These are phyloP conservation scores for Phyllostachys edulis DNA, from an alignment of 176 grass and related monocot genomes.

Conservation along the genomic window DNA sequence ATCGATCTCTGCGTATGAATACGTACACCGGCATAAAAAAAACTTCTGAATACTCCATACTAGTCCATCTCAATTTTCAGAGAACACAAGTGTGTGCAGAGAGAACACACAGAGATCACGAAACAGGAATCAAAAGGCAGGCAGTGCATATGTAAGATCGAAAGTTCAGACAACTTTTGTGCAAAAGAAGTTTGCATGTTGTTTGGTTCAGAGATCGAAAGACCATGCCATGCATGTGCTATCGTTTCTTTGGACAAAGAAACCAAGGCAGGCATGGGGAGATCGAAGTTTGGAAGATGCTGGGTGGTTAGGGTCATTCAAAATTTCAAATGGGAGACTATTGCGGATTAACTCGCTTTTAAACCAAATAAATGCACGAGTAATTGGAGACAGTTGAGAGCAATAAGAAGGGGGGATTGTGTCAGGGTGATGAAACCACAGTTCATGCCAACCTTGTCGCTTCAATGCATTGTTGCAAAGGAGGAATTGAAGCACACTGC, in stretches of 20 bases:
- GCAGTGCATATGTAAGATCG: background rate
- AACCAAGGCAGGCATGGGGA: background rate
- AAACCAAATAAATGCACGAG: slow-evolving; percentile 88
- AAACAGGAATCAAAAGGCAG: background rate
- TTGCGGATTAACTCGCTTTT: slow-evolving; percentile 87
- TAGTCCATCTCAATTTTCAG: background rate
- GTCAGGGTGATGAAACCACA: slow-evolving; percentile 48
- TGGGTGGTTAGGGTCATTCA: slow-evolving; percentile 69
- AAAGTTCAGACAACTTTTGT: background rate
- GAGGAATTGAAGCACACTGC: slow-evolving; percentile 32
- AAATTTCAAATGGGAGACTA: slow-evolving; percentile 81
- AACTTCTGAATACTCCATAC: background rate
- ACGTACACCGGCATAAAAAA: background rate
- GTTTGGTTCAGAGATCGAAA: background rate
- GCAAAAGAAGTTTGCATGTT: slow-evolving; percentile 19
- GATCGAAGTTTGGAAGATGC: background rate
- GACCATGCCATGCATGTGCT: background rate
- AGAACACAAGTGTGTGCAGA: background rate
- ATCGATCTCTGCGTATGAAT: background rate
- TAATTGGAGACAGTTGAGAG: slow-evolving; percentile 91
- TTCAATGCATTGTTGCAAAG: slow-evolving; percentile 56
- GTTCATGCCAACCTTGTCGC: slow-evolving; percentile 55
- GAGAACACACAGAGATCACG: background rate
- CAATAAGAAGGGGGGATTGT: slow-evolving; percentile 46
- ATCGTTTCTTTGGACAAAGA: background rate